Conservation (phyloP, 306 rosid species). For the Lupinus albus region DNA sequence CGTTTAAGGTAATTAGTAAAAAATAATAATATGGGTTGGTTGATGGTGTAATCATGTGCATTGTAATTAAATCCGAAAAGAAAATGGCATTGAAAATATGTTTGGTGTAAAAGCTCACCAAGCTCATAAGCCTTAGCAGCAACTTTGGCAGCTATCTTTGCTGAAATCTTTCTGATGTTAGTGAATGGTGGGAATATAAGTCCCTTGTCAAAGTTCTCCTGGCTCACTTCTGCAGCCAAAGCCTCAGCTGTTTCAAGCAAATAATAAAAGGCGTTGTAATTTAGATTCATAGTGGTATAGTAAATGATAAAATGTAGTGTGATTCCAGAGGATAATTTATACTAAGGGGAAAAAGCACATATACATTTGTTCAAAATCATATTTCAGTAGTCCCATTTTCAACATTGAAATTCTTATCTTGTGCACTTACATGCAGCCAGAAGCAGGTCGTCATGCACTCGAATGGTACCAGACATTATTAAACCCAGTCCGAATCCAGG, state of each 20-base stretch:
- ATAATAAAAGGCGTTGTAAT: not conserved
- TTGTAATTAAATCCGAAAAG: too few species aligned
- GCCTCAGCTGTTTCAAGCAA: slow-evolving; percentile 82
- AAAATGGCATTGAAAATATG: too few species aligned
- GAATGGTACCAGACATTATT: slow-evolving; percentile 90
- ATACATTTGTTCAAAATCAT: slow-evolving; percentile 5
- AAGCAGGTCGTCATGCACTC: slow-evolving; percentile 93
- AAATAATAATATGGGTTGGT: too few species aligned
- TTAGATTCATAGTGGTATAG: not conserved
- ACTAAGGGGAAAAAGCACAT: not conserved
- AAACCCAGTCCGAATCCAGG: slow-evolving; percentile 94
- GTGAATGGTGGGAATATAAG: slow-evolving; percentile 87
- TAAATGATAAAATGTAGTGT: not conserved
- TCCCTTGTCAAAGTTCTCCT: slow-evolving; percentile 77
- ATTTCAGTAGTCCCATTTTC: not conserved
- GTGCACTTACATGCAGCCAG: slow-evolving; percentile 89
- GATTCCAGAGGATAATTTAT: not conserved
- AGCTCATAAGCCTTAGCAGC: slow-evolving; percentile 97
- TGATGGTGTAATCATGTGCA: too few species aligned
- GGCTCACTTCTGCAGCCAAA: slow-evolving; percentile 71
- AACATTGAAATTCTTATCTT: not conserved
- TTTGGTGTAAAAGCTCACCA: slow-evolving; percentile 46
- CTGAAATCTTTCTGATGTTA: slow-evolving; percentile 92
- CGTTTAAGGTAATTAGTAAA: too few species aligned
- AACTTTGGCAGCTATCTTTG: slow-evolving; percentile 90